Base-by-base conservation (phyloP, 148 eudicot genomes). In the Heliamphora exappendiculata region DNA sequence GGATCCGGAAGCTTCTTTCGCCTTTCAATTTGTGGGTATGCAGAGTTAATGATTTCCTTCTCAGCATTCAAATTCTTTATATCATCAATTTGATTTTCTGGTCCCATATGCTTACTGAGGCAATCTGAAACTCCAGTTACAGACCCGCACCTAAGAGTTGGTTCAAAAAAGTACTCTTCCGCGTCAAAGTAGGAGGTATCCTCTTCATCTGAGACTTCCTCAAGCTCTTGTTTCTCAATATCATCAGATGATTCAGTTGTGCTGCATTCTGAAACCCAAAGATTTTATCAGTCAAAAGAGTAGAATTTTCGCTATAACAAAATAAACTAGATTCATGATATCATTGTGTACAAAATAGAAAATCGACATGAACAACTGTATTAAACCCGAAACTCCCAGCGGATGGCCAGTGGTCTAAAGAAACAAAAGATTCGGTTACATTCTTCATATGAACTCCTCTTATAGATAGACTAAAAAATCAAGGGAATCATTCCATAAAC, bases 1-100 rank as follows among this genome's bases (percentile, higher is more conserved):
- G 99, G 99, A 70, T 91, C 91, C 1, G 97, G 99, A 78, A 95
- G 90, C 84, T 84, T 89, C 59, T 77, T 87, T 59, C 99, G 85
- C 81, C 99, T 89, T 81, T 88, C 87, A 75, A 92, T 75, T 51
- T 82, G 73, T 54, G 82, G 81, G 66, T 75, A 80, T 73, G 53
- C 44, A 67, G 74, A 77, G 66, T 68, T 82, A 20, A 33, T 59
- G 20, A 47, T 57, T 31, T 66, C 75, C 71, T 67, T 70, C 67
- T 80, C 49, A n/a, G 59, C 26, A 67, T 75, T 74, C 36, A 70
- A 49, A 60, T 75, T 77, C 45, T 84, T 79, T 41, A 80, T 57
- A 49, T 50, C 66, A 50, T 68, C 81, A 72, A 66, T 74, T 74
- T 80, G 84, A 62, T 71, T 76, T 73, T 77, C 78, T 10, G 47